phyloP scores from a whole-genome alignment of 176 grass and related monocot genomes.

The Juncus inflexus region DNA sequence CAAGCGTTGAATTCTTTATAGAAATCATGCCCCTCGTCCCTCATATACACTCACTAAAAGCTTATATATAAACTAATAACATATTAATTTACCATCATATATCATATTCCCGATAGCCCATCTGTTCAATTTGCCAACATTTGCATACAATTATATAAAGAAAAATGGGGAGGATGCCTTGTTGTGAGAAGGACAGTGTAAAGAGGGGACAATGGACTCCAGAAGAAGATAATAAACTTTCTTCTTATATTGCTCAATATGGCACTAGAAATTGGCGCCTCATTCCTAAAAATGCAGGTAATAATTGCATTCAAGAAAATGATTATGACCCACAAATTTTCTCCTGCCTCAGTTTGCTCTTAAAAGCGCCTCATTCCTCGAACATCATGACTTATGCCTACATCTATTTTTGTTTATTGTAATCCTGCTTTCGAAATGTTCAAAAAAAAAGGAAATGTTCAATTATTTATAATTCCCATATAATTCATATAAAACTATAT shows the following conservation, averaged over 20 bases:
- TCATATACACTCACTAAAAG: slow-evolving; percentile 34
- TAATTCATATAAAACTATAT: too few relatives aligned
- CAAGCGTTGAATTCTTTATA: slow-evolving; percentile 98
- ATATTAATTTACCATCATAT: slow-evolving; percentile 36
- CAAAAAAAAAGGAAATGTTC: too few relatives aligned
- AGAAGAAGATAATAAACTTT: slow-evolving; percentile 97
- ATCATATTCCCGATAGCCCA: neutral
- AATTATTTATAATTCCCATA: too few relatives aligned
- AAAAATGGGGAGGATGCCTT: slow-evolving; percentile 84
- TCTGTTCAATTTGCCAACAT: neutral
- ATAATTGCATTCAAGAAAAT: slow-evolving; percentile 4
- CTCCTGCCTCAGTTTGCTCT: too few relatives aligned
- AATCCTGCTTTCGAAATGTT: too few relatives aligned
- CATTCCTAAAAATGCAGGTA: slow-evolving; percentile 98
- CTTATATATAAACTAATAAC: slow-evolving; percentile 17
- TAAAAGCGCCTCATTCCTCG: too few relatives aligned
- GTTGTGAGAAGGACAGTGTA: slow-evolving; percentile 95
- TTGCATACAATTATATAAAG: neutral
- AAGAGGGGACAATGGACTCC: slow-evolving; percentile 97
- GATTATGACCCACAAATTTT: neutral
- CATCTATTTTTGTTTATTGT: too few relatives aligned
- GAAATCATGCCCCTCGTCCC: slow-evolving; percentile 62
- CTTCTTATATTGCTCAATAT: slow-evolving; percentile 80
- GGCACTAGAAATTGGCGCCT: slow-evolving; percentile 93
- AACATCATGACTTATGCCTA: too few relatives aligned